Conservation (phyloP, 331 rosid genomes). For the Malus hybrid region DNA sequence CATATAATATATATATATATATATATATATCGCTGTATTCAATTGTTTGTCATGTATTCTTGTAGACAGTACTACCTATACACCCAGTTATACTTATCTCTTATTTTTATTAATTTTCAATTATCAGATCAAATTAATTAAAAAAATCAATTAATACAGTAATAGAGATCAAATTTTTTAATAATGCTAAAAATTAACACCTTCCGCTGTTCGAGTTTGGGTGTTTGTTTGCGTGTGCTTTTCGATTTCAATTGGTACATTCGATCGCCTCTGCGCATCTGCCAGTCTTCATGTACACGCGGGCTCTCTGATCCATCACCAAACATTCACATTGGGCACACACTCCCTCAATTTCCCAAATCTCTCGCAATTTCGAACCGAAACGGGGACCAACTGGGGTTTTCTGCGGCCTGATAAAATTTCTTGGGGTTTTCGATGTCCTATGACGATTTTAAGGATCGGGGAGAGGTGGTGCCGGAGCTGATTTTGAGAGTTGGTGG, state of each 20-base stretch:
- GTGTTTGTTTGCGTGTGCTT: background rate
- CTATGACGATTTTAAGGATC: conserved; percentile 26
- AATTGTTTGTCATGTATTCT: background rate
- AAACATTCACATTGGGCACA: background rate
- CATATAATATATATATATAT: no score
- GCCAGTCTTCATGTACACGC: background rate
- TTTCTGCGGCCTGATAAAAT: conserved; percentile 3
- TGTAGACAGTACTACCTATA: no score
- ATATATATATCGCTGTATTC: no score
- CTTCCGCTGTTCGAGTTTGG: background rate
- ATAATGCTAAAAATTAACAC: no score
- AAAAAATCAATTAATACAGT: no score
- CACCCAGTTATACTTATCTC: no score
- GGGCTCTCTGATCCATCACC: background rate
- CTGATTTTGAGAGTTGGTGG: conserved; percentile 31
- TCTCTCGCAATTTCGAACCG: background rate
- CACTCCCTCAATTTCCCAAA: background rate
- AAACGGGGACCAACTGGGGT: conserved; percentile 5
- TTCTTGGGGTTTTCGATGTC: conserved; percentile 41
- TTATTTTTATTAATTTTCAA: no score
- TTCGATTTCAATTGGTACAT: background rate
- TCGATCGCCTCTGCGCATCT: conserved; percentile 10
- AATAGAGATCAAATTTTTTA: no score
- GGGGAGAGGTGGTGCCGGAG: conserved; percentile 41
- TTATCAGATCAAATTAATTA: no score